These are phyloP conservation scores for Durusdinium trenchii DNA, from an alignment of 73 alveolate genomes.

Conservation along the genomic window DNA sequence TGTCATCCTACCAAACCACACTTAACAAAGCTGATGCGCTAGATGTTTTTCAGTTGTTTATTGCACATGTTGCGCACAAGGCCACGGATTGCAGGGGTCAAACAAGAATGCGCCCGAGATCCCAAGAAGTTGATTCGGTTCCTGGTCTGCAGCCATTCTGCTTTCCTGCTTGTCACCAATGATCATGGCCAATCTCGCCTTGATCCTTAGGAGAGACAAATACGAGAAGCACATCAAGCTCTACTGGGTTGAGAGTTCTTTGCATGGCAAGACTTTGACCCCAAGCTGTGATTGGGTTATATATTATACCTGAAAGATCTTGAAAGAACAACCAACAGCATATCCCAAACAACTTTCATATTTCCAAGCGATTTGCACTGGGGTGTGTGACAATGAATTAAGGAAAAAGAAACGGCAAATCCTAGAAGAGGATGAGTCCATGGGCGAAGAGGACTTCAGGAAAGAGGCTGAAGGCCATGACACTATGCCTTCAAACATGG, in stretches of 20 bases:
- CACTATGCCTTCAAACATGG: background rate
- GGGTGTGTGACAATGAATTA: too few relatives aligned
- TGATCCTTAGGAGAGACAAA: background rate
- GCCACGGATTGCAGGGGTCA: background rate
- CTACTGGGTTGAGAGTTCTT: background rate
- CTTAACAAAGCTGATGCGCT: too few relatives aligned
- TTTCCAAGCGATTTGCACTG: too few relatives aligned
- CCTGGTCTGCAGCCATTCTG: too few relatives aligned
- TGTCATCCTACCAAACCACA: too few relatives aligned
- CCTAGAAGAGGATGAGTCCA: background rate
- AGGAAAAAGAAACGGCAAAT: slow-evolving; percentile 10
- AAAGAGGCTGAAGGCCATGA: background rate
- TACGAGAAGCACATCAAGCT: background rate
- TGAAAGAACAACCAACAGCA: background rate
- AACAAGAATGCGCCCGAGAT: background rate
- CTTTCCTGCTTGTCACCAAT: too few relatives aligned
- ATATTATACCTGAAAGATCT: background rate
- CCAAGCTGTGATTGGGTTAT: background rate
- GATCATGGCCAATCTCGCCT: too few relatives aligned
- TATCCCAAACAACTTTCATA: background rate
- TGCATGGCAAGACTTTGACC: background rate
- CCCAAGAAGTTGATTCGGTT: background rate
- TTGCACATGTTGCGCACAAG: too few relatives aligned
- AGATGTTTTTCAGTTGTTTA: too few relatives aligned
- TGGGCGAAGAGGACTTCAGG: background rate